phyloP scores from a whole-genome alignment of 75 land plant genomes.

The Larix kaempferi region DNA sequence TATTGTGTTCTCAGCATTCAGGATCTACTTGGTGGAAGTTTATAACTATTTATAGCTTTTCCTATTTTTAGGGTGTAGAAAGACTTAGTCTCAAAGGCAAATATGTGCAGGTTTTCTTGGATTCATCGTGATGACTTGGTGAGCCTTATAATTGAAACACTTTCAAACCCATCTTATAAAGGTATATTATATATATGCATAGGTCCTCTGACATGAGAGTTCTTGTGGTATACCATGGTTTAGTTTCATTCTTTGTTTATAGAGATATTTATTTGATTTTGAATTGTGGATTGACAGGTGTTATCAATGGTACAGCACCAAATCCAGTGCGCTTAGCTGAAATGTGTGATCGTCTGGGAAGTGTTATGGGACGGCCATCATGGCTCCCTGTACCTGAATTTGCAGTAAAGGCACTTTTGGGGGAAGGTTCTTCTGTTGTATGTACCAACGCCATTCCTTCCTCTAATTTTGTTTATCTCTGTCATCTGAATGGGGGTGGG shows the following conservation, averaged over 20 bases:
- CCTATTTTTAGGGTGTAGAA: not conserved
- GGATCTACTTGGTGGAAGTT: not conserved
- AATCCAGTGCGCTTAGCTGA: conserved; percentile 87
- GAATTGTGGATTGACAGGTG: conserved; percentile 49
- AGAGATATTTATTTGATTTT: no score
- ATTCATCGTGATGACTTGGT: conserved; percentile 97
- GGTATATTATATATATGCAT: conserved; percentile 40
- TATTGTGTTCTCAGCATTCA: no score
- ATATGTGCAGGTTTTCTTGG: conserved; percentile 87
- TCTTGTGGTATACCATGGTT: no score
- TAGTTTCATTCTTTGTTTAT: no score
- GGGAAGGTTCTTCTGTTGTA: conserved; percentile 92
- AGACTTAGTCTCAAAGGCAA: not conserved
- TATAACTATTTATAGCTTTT: not conserved
- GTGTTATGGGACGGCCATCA: conserved; percentile 92
- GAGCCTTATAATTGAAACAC: conserved; percentile 74
- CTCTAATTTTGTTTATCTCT: not conserved
- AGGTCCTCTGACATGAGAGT: no score
- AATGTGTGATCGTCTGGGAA: conserved; percentile 81
- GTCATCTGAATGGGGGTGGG: not conserved
- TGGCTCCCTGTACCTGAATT: conserved; percentile 99
- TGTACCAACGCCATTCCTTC: conserved; percentile 7
- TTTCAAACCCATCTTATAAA: conserved; percentile 82
- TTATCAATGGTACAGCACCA: conserved; percentile 99
- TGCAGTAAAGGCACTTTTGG: conserved; percentile 86